Percentiles rank a stretch among this genome's conserved stretches.
Evolutionary conservation across 2,329 filamentous ascomycete species (phyloP).

Genomic region (Colletotrichum incanum): DNA sequence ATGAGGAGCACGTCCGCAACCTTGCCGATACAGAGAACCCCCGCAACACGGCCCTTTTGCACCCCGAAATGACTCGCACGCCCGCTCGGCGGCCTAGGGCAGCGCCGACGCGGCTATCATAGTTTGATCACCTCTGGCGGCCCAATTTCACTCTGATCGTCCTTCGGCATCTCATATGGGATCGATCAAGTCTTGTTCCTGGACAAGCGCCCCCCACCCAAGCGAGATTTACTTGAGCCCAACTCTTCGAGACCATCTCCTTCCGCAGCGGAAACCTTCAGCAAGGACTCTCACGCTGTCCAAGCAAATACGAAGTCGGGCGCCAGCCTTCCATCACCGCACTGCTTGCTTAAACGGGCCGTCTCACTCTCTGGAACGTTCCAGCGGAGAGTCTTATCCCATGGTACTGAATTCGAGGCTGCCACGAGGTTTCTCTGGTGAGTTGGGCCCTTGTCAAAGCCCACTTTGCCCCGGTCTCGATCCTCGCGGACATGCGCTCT

Average conservation of each 20-base stretch:
- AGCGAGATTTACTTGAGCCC: conserved; percentile 29
- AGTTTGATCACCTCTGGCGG: conserved; percentile 11
- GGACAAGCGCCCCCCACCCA: conserved; percentile 16
- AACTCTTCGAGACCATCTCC: neutral
- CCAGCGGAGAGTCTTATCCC: conserved; percentile 2
- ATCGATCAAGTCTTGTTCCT: conserved; percentile 36
- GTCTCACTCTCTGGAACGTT: conserved; percentile 15
- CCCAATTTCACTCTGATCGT: conserved; percentile 14
- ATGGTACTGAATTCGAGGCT: conserved; percentile 18
- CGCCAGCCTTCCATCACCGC: conserved; percentile 15
- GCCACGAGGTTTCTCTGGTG: conserved; percentile 22
- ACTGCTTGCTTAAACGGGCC: conserved; percentile 33
- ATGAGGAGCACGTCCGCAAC: conserved; percentile 25
- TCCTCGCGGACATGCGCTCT: conserved; percentile 7
- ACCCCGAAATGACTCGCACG: conserved; percentile 35
- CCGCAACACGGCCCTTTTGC: conserved; percentile 8
- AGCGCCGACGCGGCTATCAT: conserved; percentile 19
- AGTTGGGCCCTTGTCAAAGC: conserved; percentile 23
- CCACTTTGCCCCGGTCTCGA: conserved; percentile 17
- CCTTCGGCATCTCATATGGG: conserved; percentile 36
- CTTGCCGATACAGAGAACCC: neutral
- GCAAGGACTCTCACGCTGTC: conserved; percentile 7
- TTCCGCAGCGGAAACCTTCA: neutral
- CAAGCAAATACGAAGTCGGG: conserved; percentile 12
- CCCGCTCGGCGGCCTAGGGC: conserved; percentile 3